A percentile compares a stretch with the other conserved stretches of the same genome.
These are phyloP conservation scores for Colletotrichum graminicola DNA, from an alignment of 2,329 filamentous ascomycete species.

Conservation along the genomic window DNA sequence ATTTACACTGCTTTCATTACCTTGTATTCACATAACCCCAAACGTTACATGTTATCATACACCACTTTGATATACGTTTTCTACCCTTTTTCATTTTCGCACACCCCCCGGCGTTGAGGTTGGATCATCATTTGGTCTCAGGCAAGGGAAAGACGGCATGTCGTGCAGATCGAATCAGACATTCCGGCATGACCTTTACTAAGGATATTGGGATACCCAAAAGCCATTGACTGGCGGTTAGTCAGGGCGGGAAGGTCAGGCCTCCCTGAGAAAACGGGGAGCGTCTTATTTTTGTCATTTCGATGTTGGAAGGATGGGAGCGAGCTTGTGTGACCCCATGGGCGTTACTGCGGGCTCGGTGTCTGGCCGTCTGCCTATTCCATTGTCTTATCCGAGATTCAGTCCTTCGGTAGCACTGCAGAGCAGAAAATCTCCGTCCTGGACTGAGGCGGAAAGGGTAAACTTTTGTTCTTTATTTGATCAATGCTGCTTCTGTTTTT, in stretches of 20 bases:
- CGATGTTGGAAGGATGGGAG: neutral
- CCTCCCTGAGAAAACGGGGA: neutral
- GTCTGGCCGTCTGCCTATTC: neutral
- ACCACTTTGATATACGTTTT: conserved; percentile 35
- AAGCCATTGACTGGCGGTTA: conserved; percentile 34
- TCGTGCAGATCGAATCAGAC: conserved; percentile 27
- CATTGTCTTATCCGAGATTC: neutral
- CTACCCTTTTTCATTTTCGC: conserved; percentile 4
- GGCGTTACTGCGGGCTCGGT: neutral
- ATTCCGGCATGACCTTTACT: conserved; percentile 24
- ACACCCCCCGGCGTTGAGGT: conserved; percentile 39
- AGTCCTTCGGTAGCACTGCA: neutral
- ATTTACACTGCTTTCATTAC: neutral
- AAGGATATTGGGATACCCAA: conserved; percentile 40
- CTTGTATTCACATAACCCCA: conserved; percentile 14
- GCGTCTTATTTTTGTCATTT: conserved; percentile 16
- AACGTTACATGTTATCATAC: conserved; percentile 16
- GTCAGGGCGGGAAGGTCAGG: conserved; percentile 2
- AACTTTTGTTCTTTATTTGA: neutral
- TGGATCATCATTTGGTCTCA: conserved; percentile 34
- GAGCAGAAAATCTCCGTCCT: neutral
- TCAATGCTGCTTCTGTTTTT: neutral
- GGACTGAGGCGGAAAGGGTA: neutral
- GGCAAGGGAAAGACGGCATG: conserved; percentile 28
- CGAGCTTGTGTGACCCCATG: neutral